A percentile compares a stretch with the other conserved stretches of the same genome.
phyloP scores from a whole-genome alignment of 176 grass and related monocot species.

The Triticum aestivum region IWGSC_CS_RefSeq_v2.1 NC_057805.1:228345873-228346372 shows the following conservation, averaged over 20 bases:
- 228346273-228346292: conserved; percentile 95
- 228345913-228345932: conserved; percentile 72
- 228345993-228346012: conserved; percentile 1
- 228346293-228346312: conserved; percentile 96
- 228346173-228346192: neutral
- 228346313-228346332: conserved; percentile 92
- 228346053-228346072: neutral
- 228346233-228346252: neutral
- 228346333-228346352: conserved; percentile 90
- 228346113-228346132: neutral
- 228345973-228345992: neutral
- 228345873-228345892: conserved; percentile 68
- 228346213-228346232: conserved; percentile 10
- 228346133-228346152: neutral
- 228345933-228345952: conserved; percentile 24
- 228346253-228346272: conserved; percentile 90
- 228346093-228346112: neutral
- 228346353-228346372: conserved; percentile 83
- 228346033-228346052: conserved; percentile 10
- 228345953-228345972: neutral
- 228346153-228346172: neutral
- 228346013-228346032: neutral
- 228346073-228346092: conserved; percentile 2
- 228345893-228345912: conserved; percentile 92
- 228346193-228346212: neutral